Base-by-base conservation (phyloP, 2,329 filamentous ascomycete genomes). In the Ambrosiella cleistominuta region DNA sequence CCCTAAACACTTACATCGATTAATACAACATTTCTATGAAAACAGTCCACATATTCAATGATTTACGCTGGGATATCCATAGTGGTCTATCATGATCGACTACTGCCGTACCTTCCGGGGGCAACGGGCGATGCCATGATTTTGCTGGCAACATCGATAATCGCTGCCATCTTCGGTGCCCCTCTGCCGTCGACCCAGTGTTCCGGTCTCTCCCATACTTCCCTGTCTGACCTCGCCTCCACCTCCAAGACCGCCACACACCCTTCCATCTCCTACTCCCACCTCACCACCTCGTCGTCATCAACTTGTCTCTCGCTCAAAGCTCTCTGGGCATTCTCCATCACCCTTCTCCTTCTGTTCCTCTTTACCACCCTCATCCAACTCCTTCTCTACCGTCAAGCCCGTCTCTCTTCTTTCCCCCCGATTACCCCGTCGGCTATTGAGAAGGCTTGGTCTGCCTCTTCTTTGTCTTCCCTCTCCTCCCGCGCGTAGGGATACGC, bases 311-410 rank as follows among this genome's bases (percentile, higher is more conserved):
- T 83, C 66, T 82, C 93, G 73, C 82, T 89, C 68, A 94, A 95
- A 76, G 80, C 85, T 13, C 80, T 93, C 63, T 95, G 89, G 90
- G 89, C 88, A 0, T 70, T 95, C 61, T 80, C 81, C 68, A 90
- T 95, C 69, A 82, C 82, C 3, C 77, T 94, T 54, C 88, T 82
- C 68, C 78, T 86, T 49, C 71, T 88, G 40, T 87, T 86, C 65
- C 75, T 79, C 61, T 76, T 86, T 61, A 83, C 81, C 1, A 71
- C 75, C 51, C 69, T 83, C 54, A 74, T 78, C 51, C 77, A 75
- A 37, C 69, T 74, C 58, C 80, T 80, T 63, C 72, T 88, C 44
- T 86, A 82, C 79, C 76, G 78, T 62, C 76, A 78, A 47, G 15
- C 37, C 13, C 59, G 40, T 12, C 35, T 54, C 8, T 39, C 27